Evolutionary conservation across 2,329 filamentous ascomycete genomes (phyloP).

Genomic region (Myotisia sp.): DNA sequence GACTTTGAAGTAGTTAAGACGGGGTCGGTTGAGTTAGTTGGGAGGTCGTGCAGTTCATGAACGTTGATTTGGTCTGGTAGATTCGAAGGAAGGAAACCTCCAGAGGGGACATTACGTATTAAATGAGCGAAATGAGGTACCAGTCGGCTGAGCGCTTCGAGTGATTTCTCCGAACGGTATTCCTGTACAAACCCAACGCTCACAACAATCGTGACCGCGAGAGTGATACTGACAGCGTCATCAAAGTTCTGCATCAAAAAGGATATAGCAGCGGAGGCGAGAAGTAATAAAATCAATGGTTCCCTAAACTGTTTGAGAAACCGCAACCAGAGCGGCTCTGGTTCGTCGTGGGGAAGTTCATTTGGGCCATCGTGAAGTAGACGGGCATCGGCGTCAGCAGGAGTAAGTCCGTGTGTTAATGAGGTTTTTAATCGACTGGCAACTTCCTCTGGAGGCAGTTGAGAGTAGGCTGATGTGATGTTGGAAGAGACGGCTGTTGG

Average conservation of each 20-base stretch:
- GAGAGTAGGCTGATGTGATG: constrained; percentile 40
- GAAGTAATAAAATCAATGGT: constrained; percentile 78
- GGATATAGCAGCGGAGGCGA: constrained; percentile 76
- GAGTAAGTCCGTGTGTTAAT: constrained; percentile 64
- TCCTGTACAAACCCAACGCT: constrained; percentile 94
- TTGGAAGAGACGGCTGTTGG: constrained; percentile 13
- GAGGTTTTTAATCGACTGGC: constrained; percentile 68
- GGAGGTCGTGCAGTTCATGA: constrained; percentile 37
- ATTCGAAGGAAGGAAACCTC: constrained; percentile 15
- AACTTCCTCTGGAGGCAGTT: constrained; percentile 63
- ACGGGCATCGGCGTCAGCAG: constrained; percentile 65
- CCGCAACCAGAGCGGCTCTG: constrained; percentile 86
- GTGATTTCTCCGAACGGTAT: constrained; percentile 91
- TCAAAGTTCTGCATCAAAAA: constrained; percentile 85
- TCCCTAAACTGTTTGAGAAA: constrained; percentile 97
- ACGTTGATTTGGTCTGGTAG: constrained; percentile 22
- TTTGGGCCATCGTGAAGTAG: constrained; percentile 75
- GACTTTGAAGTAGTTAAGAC: constrained; percentile 54
- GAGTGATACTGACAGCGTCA: constrained; percentile 87
- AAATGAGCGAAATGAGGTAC: constrained; percentile 93
- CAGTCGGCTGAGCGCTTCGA: constrained; percentile 84
- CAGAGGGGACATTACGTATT: constrained; percentile 46
- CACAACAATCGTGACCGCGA: constrained; percentile 93
- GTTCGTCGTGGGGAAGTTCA: constrained; percentile 84
- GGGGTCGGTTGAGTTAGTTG: constrained; percentile 35